Evolutionary conservation across 75 land plant species (phyloP), one percentile per base, ranked within the genome.

Genomic region (Picea sitchensis): DNA sequence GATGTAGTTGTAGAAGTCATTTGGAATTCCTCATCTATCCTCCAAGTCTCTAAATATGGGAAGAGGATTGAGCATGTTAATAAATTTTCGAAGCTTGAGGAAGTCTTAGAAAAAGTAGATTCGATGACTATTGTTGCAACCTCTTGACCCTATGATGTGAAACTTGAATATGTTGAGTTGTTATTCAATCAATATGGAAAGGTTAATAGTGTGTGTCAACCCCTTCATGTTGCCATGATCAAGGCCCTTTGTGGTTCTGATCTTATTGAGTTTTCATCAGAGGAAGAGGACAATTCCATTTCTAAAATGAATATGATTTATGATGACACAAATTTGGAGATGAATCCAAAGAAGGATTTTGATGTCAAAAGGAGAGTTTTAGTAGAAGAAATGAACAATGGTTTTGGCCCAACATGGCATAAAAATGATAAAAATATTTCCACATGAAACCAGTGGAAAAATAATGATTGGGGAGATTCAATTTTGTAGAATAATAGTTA

Each of bases 131-230:
- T 97, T 59, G 95, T 96, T 65, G 98, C 87, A 20, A 81, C 86
- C 9, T 98, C 99, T 4, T 77, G 95, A 20, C 86, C 84, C 5
- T 88, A 89, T 82, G 87, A 93, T 76, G 87, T 87, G 1, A 89
- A 81, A 57, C 84, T 69, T 69, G 96, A 95, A 80, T 92, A 93
- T 62, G 84, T 98, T 14, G 89, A 91, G 61, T 47, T 85, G 26
- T 90, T 89, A 75, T 98, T 98, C 81, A 44, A 61, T 75, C 81
- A 90, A 62, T 64, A 84, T 81, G 88, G 83, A 51, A 89, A 95
- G 99, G 95, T 98, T 58, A 93, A 89, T 80, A 91, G 96, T 84
- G 94, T 98, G 74, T 86, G 96, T 77, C 80, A 93, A 54, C 94
- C 99, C 31, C 86, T 88, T 59, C 98, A 93, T 86, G 85, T 87